Base-by-base conservation (phyloP, 768 basidiomycete species). In the Termitomyces sp. region DNA sequence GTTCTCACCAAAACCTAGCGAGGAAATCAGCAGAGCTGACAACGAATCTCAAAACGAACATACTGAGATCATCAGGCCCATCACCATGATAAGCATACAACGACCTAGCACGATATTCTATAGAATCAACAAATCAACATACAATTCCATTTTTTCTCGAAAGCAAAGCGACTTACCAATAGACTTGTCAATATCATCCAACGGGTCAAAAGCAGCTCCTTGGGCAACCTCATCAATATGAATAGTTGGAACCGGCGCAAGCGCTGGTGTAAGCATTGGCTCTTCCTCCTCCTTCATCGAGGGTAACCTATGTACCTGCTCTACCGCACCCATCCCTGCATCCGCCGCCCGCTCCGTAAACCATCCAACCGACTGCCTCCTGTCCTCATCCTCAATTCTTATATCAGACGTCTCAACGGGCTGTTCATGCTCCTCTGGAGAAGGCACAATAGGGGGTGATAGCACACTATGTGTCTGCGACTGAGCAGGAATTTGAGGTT, bases 281-380 rank as follows among this genome's bases (percentile, higher is more conserved):
- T 53, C 75, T 41, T 73, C 74, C 37, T 84, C 84, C 26, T 88
- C 89, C 2, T 60, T 70, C 41, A 80, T 86, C 26, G 81, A 71
- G 36, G 85, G 80, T 62, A 87, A 68, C 48, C 69, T 73, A 53
- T 71, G 74, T 31, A 74, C 65, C 46, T 66, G 66, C 22, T 15
- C 41, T 26, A 6, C 33, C 18, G 63, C 68, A 41, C 76, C 79
- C 6, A 15, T 26, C 3, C 54, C 54, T 37, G 74, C 74, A 73
- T 96, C 87, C 39, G 88, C 89, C 13, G 95, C 94, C 13, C 96
- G 78, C 33, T 87, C 88, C 51, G 86, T 82, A 68, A 92, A 94
- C 95, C 95, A 98, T 65, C 93, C 94, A 4, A 96, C 88, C 7
- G 87, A 88, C 70, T 94, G 88, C 58, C 86, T 77, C 64, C 88